A percentile compares a stretch with the other conserved stretches of the same genome.
Conservation (phyloP, 1,284 basidiomycete species). For the Phellopilus nigrolimitatus region DNA sequence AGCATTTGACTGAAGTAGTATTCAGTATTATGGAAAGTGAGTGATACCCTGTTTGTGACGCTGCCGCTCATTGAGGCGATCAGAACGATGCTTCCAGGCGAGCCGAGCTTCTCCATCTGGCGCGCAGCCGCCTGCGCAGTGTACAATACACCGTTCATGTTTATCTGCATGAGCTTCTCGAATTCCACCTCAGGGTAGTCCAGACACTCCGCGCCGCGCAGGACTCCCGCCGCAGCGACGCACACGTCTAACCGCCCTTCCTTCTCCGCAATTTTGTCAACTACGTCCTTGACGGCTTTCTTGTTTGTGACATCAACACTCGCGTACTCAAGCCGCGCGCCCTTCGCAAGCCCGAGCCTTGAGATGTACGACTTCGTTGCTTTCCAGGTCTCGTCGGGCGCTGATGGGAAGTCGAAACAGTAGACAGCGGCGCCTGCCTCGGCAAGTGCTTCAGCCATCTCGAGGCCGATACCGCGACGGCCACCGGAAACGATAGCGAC, state of each 20-base stretch:
- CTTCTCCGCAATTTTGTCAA: constrained; percentile 56
- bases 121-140: constrained; percentile 77
- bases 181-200: constrained; percentile 70
- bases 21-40: neutral
- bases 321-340: constrained; percentile 60
- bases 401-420: constrained; percentile 67
- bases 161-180: constrained; percentile 62
- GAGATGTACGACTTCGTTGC: constrained; percentile 50
- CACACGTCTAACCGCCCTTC: constrained; percentile 70
- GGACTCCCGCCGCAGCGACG: constrained; percentile 79
- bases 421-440: constrained; percentile 79
- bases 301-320: constrained; percentile 63
- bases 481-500: constrained; percentile 76
- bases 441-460: constrained; percentile 72
- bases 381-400: constrained; percentile 65
- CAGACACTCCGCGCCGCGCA: constrained; percentile 60
- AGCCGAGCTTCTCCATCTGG: constrained; percentile 67
- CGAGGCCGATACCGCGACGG: constrained; percentile 78
- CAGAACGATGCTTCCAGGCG: constrained; percentile 73
- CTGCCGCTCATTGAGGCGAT: constrained; percentile 83
- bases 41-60: constrained; percentile 68
- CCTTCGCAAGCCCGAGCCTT: constrained; percentile 33
- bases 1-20: neutral
- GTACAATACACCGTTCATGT: constrained; percentile 72
- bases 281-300: constrained; percentile 47